Conservation (phyloP, 768 basidiomycete species). For the Kwoniella mangroviensis region DNA sequence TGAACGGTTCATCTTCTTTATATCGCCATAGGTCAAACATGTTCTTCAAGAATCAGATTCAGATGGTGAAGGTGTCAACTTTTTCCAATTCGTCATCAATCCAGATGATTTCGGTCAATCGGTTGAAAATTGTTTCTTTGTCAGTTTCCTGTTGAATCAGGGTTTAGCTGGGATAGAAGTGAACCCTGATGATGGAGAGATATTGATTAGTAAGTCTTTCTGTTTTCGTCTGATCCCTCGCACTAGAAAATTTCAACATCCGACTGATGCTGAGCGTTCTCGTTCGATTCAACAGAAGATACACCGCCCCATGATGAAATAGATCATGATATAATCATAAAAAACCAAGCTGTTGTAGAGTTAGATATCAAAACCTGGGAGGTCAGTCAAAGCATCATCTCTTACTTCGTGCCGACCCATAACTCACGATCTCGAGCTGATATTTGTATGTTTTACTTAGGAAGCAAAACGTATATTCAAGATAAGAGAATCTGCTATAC, state of each 20-base stretch:
- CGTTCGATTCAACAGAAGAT: conserved; percentile 57
- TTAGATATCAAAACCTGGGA: conserved; percentile 88
- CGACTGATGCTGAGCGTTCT: not conserved
- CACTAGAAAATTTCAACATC: not conserved
- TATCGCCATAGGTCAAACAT: conserved; percentile 71
- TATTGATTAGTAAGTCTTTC: conserved; percentile 68
- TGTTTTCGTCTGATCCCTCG: not conserved
- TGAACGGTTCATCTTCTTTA: too few species aligned
- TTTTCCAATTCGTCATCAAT: conserved; percentile 87
- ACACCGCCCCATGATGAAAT: conserved; percentile 72
- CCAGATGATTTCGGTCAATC: conserved; percentile 89
- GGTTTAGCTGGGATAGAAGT: conserved; percentile 62
- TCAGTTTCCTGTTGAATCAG: conserved; percentile 88
- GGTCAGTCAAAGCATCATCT: conserved; percentile 61
- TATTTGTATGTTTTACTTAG: conserved; percentile 59
- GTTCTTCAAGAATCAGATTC: conserved; percentile 62
- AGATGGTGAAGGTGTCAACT: conserved; percentile 64
- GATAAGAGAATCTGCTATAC: conserved; percentile 76
- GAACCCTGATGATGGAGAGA: conserved; percentile 66
- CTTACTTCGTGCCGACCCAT: not conserved
- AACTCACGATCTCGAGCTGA: not conserved
- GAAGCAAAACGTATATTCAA: conserved; percentile 85
- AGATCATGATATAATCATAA: conserved; percentile 68
- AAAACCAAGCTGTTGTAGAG: conserved; percentile 86
- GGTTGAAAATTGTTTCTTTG: conserved; percentile 94